Evolutionary conservation across 805 yeast genomes (phyloP).

Genomic region (Metschnikowia reukaufii): DNA sequence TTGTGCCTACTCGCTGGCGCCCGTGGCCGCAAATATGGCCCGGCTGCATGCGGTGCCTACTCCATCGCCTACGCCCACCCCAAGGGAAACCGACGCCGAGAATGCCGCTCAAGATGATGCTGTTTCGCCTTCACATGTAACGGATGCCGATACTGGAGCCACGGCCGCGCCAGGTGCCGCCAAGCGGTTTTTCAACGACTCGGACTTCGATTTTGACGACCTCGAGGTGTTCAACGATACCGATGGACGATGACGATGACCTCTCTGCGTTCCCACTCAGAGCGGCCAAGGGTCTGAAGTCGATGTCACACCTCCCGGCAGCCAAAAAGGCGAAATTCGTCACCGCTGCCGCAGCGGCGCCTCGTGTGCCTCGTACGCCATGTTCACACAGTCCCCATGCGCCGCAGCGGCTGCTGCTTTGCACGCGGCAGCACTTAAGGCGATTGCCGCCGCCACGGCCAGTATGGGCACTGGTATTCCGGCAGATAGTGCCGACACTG

Average conservation of each 20-base stretch:
- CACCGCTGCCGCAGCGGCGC: constrained; percentile 77
- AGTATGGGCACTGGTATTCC: no score
- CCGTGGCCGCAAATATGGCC: constrained; percentile 63
- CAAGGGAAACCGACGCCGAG: no score
- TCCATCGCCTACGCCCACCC: no score
- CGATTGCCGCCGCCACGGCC: constrained; percentile 36
- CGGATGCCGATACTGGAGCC: not conserved
- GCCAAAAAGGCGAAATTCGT: constrained; percentile 56
- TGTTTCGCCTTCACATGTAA: no score
- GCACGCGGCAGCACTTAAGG: constrained; percentile 63
- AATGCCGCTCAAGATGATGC: no score
- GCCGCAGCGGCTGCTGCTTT: constrained; percentile 76
- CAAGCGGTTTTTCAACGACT: constrained; percentile 21
- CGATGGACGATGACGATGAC: constrained; percentile 36
- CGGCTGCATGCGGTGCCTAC: constrained; percentile 1
- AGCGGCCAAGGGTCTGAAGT: constrained; percentile 60
- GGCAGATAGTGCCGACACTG: no score
- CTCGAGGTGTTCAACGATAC: constrained; percentile 49
- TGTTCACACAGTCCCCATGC: constrained; percentile 59
- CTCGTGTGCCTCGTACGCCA: constrained; percentile 67
- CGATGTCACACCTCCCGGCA: constrained; percentile 54
- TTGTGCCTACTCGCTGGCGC: constrained; percentile 76
- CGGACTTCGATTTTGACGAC: constrained; percentile 50
- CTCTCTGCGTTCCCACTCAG: constrained; percentile 39
- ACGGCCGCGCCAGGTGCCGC: not conserved